A percentile compares a stretch with the other conserved stretches of the same genome.
These are phyloP conservation scores for Podaxis mareebaensis DNA, from an alignment of 768 basidiomycete genomes.

Conservation along the genomic window DNA sequence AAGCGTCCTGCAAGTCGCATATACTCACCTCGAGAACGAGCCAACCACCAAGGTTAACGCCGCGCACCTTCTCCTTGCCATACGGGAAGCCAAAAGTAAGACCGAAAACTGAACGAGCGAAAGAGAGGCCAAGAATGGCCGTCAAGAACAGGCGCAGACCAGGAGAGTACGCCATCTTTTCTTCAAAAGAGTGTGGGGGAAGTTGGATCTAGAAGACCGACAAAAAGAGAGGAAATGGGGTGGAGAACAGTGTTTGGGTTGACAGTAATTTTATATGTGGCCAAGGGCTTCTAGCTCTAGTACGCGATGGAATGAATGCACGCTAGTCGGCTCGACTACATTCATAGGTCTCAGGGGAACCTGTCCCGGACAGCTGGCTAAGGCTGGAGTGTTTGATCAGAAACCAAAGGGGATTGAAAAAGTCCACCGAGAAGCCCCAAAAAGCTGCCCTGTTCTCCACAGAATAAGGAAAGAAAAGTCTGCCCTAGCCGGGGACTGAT, in stretches of 20 bases:
- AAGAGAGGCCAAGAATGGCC: constrained; percentile 19
- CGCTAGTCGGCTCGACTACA: neutral
- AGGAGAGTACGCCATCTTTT: constrained; percentile 6
- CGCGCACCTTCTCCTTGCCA: constrained; percentile 69
- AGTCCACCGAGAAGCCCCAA: neutral
- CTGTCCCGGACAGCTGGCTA: neutral
- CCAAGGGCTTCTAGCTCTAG: neutral
- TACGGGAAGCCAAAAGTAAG: constrained; percentile 64
- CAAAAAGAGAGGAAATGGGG: neutral
- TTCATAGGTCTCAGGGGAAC: neutral
- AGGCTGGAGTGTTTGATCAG: neutral
- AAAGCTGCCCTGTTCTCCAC: too few relatives aligned
- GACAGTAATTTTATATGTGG: neutral
- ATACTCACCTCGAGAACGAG: constrained; percentile 44
- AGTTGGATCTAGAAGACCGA: constrained; percentile 13
- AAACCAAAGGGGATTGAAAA: neutral
- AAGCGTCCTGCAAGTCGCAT: constrained; percentile 12
- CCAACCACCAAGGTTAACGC: constrained; percentile 78
- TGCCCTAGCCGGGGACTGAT: too few relatives aligned
- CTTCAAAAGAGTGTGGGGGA: constrained; percentile 7
- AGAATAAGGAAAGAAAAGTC: too few relatives aligned
- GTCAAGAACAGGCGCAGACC: constrained; percentile 15
- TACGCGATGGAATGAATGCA: neutral
- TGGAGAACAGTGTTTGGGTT: neutral
- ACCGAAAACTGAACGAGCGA: constrained; percentile 26